Base-by-base conservation (phyloP, 2,329 filamentous ascomycete genomes). In the Elsinoe arachidis region DNA sequence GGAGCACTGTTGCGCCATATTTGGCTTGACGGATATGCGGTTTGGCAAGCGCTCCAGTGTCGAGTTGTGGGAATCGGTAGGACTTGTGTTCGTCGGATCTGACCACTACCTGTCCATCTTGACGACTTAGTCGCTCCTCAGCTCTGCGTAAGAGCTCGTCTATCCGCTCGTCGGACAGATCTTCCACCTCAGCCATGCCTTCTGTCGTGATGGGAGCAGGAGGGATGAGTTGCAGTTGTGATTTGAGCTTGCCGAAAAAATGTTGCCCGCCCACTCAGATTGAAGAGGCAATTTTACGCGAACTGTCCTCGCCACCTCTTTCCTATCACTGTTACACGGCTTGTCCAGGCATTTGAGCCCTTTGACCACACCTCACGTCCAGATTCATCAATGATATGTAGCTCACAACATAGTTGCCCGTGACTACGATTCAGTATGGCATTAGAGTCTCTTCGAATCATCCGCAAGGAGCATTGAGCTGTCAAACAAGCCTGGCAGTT, bases 81-180 rank as follows among this genome's bases (percentile, higher is more conserved):
- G 38, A 52, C 60, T 51, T 61, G 59, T 49, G 61, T 60, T 58
- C 59, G 62, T 51, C 54, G 60, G 37, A 60, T 64, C 59, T 56
- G 61, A 63, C 49, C 61, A 58, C 34, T 19, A 43, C 54, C 38
- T 33, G 55, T 52, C 56, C 56, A 58, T 70, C 68, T 60, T 73
- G 73, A 63, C 73, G 70, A 54, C 73, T 69, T 63, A 87, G 71
- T 61, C 84, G 78, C 59, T 72, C 69, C 65, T 86, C 82, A 57
- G 85, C 85, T 70, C 85, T 78, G 56, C 77, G 76, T 54, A 88
- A 77, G 57, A 88, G 74, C 66, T 80, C 73, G 56, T 82, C 78
- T 53, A 88, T 80, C 66, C 86, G 80, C 62, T 82, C 78, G 67
- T 87, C 83, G 37, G 78, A 81, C 60, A 86, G 71, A 55, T 78